phyloP scores from a whole-genome alignment of 106 monocot species.

The Dendrobium chrysotoxum region DNA sequence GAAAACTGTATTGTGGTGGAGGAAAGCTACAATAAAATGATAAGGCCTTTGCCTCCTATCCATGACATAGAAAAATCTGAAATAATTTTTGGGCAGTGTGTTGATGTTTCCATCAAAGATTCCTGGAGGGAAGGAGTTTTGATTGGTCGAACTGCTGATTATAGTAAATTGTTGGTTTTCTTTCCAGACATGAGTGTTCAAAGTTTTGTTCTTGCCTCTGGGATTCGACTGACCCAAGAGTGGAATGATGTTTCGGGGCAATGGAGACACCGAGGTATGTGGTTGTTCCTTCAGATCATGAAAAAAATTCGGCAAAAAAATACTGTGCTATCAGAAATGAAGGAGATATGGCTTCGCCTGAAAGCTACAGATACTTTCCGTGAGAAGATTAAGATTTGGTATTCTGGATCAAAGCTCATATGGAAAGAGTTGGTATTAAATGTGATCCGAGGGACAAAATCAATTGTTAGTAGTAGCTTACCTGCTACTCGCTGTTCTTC shows the following conservation, averaged over 20 bases:
- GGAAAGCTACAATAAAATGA: background rate
- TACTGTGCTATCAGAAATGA: background rate
- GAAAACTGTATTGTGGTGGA: background rate
- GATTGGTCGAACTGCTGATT: background rate
- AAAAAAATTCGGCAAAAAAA: background rate
- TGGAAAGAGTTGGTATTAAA: background rate
- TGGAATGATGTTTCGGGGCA: background rate
- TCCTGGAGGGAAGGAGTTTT: slow-evolving; percentile 1
- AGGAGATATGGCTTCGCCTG: background rate
- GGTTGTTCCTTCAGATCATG: background rate
- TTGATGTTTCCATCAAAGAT: background rate
- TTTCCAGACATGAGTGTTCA: background rate
- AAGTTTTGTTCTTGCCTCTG: background rate
- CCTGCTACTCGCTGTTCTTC: background rate
- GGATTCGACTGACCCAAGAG: background rate
- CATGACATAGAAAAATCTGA: background rate
- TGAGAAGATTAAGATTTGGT: background rate
- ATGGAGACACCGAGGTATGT: background rate
- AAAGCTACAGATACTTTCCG: background rate
- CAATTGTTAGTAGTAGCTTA: background rate
- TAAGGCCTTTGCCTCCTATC: background rate
- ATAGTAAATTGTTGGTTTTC: background rate
- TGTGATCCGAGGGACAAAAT: background rate
- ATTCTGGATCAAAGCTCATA: background rate
- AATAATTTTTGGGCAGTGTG: background rate